Evolutionary conservation across 2,329 filamentous ascomycete genomes (phyloP), one percentile per base, ranked within the genome.

Genomic region (Davidsoniella neocaledoniae): DNA sequence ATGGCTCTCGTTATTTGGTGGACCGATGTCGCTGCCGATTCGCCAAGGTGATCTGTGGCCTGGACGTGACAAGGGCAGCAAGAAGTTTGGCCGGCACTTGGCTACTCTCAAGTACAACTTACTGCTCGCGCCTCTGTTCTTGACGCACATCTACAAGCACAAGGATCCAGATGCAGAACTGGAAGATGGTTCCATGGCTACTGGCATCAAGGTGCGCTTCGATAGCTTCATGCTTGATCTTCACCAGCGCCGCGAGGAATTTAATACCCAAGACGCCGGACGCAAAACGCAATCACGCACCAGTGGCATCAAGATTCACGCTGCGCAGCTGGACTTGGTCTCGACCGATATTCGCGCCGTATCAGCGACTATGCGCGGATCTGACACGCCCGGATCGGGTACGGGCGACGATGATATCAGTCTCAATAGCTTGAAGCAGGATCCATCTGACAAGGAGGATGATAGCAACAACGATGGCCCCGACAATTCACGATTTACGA

Each of bases 71-170:
- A 95, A 94, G 69, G 91, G 86, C 43, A 95, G 86, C 70, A 98
- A 98, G 68, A 98, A 98, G 62, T 98, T 98, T 62, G 90, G 90
- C 12, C 78, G 91, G 46, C 93, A 98, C 64, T 69, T 98, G 54
- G 90, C 87, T n/a, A 98, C 93, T 7, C 88, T 98, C 70, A 98
- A 98, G 69, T 96, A 96, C 67, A 95, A 90, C 55, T 68, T 98
- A 19, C 73, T 96, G 2, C 70, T 98, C 14, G 94, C 91, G 2
- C 91, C 91, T 0, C 68, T 98, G 2, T 98, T 94, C 63, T 76
- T 98, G 55, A 93, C 88, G 57, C 91, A 98, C 58, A 87, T 98
- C 29, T 98, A 98, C 68, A 96, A 95, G 64, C 91, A 98, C 68
- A 95, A 95, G 62, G 91, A 98, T 59, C 79, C 79, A 0, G 90